Evolutionary conservation across 2,329 filamentous ascomycete genomes (phyloP), one percentile per base, ranked within the genome.

Genomic region (Nemania abortiva): DNA sequence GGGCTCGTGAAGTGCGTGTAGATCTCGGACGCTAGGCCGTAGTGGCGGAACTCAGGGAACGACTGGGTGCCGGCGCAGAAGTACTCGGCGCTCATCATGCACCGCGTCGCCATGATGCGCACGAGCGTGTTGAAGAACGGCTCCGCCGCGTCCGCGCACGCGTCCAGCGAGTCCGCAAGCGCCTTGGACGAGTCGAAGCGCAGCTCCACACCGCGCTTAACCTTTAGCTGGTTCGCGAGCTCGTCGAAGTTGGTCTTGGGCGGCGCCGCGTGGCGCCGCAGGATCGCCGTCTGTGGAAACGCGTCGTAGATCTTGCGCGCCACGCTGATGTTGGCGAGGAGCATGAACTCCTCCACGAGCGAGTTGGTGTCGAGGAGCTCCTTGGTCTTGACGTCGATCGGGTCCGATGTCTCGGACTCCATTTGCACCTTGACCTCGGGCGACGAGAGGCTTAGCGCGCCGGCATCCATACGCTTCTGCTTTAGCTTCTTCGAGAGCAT

Each of bases 21-120:
- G 79, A 99, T 99, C 77, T 97, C 93, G 3, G 92, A 94, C 0
- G 97, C 97, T 42, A 99, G 90, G 74, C 96, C 96, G 81, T 99
- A 99, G 83, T 99, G 97, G 61, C 94, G 90, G 87, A 97, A 99
- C 79, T 98, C 96, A 0, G 94, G 92, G 79, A 96, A 95, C 0
- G 95, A 90, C 79, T 98, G 94, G 6, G 94, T 95, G 69, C 96
- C 96, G 0, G 95, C 93, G 82, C 93, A 96, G 82, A 99, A 99
- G 83, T 99, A 99, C 82, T 99, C 96, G 70, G 96, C 96, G 63
- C 94, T 96, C 86, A 97, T 97, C 96, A 99, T 99, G 87, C 96
- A 99, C 24, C 96, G 91, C 9, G 96, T 99, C 10, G 96, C 96
- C 84, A 99, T 92, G 82, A 99, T 97, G 79, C 96, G 93, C 74